Conservation (phyloP, 2,329 filamentous ascomycete species). For the Hypoxylon sp. region DNA sequence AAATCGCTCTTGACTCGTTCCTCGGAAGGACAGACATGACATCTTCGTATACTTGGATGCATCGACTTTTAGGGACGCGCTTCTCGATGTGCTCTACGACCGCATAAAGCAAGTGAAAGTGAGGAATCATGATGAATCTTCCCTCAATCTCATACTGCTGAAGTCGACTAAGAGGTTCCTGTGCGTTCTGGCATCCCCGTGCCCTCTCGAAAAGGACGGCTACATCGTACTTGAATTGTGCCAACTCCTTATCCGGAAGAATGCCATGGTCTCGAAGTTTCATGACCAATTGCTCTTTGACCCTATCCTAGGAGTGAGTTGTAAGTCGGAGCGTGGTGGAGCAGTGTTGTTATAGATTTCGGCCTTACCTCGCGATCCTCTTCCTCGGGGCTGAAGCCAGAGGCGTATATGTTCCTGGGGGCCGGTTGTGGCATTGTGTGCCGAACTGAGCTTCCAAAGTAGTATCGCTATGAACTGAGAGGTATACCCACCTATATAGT, state of each 20-base stretch:
- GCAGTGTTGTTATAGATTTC: neutral
- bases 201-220: neutral
- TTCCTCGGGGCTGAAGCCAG: too few species aligned
- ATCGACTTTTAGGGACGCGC: slow-evolving; percentile 5
- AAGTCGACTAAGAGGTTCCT: neutral
- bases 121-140: neutral
- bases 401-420: too few species aligned
- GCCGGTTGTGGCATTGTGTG: too few species aligned
- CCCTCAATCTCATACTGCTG: slow-evolving; percentile 10
- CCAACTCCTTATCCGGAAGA: slow-evolving; percentile 19
- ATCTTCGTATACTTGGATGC: slow-evolving; percentile 24
- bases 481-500: neutral
- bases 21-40: slow-evolving; percentile 13
- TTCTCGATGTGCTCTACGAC: slow-evolving; percentile 1
- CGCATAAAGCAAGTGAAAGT: neutral
- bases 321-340: neutral
- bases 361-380: slow-evolving; percentile 10
- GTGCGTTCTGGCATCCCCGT: neutral
- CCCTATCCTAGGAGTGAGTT: neutral
- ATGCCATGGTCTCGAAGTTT: slow-evolving; percentile 19
- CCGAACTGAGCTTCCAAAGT: neutral
- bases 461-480: neutral
- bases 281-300: slow-evolving; percentile 17
- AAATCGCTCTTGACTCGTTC: neutral
- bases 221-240: slow-evolving; percentile 3